Base-by-base conservation (phyloP, 345 rosid species). In the Citrus glauca region DNA sequence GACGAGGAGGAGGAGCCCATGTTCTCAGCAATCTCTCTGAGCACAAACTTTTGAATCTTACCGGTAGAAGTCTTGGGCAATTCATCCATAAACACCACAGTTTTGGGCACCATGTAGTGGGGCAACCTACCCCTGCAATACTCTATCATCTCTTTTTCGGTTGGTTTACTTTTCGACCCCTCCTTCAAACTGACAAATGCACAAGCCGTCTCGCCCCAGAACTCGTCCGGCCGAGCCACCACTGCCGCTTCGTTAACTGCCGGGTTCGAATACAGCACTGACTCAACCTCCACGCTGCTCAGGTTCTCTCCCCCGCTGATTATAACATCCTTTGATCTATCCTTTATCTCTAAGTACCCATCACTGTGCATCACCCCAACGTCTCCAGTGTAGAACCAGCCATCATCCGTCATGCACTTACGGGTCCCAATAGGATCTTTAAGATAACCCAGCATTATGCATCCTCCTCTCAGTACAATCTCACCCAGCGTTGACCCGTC, bases 131-230 rank as follows among this genome's bases (percentile, higher is more conserved):
- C 81, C 72, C 83, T 81, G 71, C 84, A 82, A 74, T 81, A 87
- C 83, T 88, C 88, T 0, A 84, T 86, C 40, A 80, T 32, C 71
- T 80, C 87, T 57, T 65, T 73, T 70, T 87, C 87, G 61, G 66
- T 1, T 72, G 76, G 63, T n/a, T 38, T 75, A 27, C 4, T 55
- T 5, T 38, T 66, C 22, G 75, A 57, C 82, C n/a, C 69, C 35
- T 77, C 71, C 69, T 85, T 90, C 80, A 81, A 74, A 53, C 87
- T 87, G 72, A 88, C 78, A 81, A 92, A 92, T 24, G 98, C 97
- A 61, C 98, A 92, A 30, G 98, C 97, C 0, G 91, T 89, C 84
- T 94, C 93, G 30, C 98, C 98, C 97, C 98, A 94, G 24, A 77
- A 86, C 75, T 90, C 90, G 60, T 92, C 94, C 0, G 95, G 97